Evolutionary conservation across 495 filamentous ascomycete genomes (phyloP).

Genomic region (Hypoxylon subgilvum): DNA sequence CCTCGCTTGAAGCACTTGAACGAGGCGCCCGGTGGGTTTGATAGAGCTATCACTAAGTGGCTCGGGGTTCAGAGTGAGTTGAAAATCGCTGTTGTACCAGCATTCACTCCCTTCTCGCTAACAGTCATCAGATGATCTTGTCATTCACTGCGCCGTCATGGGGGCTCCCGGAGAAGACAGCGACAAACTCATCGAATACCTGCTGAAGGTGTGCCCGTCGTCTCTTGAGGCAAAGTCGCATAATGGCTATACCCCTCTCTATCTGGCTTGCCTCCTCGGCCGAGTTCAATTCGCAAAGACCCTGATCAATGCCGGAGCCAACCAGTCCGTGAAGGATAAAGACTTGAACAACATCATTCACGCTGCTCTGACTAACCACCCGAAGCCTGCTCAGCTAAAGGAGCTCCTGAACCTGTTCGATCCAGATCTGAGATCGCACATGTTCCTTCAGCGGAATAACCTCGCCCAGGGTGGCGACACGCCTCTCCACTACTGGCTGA

Average conservation of each 20-base stretch:
- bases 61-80: conserved; percentile 58
- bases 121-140: conserved; percentile 58
- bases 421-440: conserved; percentile 44
- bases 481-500: conserved; percentile 50
- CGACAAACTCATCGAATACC: conserved; percentile 63
- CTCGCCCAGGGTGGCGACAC: conserved; percentile 45
- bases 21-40: conserved; percentile 60
- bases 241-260: conserved; percentile 65
- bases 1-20: conserved; percentile 61
- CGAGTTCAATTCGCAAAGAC: conserved; percentile 60
- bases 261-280: conserved; percentile 60
- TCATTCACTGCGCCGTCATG: conserved; percentile 70
- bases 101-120: conserved; percentile 28
- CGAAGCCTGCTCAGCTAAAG: conserved; percentile 41
- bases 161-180: conserved; percentile 46
- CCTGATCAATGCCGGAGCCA: conserved; percentile 67
- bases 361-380: conserved; percentile 49
- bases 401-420: conserved; percentile 62
- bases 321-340: conserved; percentile 63
- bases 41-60: conserved; percentile 66
- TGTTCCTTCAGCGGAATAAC: conserved; percentile 49
- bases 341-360: conserved; percentile 67
- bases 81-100: conserved; percentile 42
- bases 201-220: conserved; percentile 63
- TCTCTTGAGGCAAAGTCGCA: conserved; percentile 62